Conservation (phyloP, 441 rosid species). For the Brassica hybrid region DNA sequence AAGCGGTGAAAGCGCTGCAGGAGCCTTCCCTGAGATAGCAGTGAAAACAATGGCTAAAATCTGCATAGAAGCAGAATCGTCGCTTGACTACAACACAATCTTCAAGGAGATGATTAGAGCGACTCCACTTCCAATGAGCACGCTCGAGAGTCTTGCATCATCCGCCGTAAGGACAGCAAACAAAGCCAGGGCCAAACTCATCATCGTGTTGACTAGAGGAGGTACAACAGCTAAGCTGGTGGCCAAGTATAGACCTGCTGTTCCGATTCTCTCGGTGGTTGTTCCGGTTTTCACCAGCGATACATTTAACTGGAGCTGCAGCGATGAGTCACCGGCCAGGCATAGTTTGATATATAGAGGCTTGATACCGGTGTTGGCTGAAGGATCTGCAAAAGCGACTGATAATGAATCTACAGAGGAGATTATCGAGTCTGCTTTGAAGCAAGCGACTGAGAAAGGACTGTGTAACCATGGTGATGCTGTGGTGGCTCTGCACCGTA, state of each 20-base stretch:
- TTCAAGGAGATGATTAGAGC: conserved; percentile 35
- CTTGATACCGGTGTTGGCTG: conserved; percentile 18
- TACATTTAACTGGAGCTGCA: conserved; percentile 29
- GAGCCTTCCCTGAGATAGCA: conserved; percentile 35
- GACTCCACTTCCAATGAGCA: conserved; percentile 36
- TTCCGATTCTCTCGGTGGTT: conserved; percentile 28
- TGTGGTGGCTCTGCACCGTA: conserved; percentile 34
- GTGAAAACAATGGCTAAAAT: conserved; percentile 30
- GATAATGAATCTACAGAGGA: conserved; percentile 31
- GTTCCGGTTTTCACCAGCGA: conserved; percentile 31
- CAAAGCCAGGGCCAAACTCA: conserved; percentile 27
- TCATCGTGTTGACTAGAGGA: conserved; percentile 31
- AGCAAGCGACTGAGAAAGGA: conserved; percentile 23
- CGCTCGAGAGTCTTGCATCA: conserved; percentile 32
- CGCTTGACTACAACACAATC: conserved; percentile 29
- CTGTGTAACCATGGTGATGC: conserved; percentile 33
- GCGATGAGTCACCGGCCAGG: conserved; percentile 35
- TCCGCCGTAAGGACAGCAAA: conserved; percentile 30
- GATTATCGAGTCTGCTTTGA: conserved; percentile 25
- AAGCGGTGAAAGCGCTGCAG: conserved; percentile 37
- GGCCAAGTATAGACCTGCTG: conserved; percentile 34
- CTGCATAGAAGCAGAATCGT: conserved; percentile 32
- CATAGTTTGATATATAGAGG: conserved; percentile 32
- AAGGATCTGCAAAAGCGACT: conserved; percentile 23
- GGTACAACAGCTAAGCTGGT: conserved; percentile 30